Evolutionary conservation across 106 monocot genomes (phyloP).

Genomic region (Vanilla planifolia): DNA sequence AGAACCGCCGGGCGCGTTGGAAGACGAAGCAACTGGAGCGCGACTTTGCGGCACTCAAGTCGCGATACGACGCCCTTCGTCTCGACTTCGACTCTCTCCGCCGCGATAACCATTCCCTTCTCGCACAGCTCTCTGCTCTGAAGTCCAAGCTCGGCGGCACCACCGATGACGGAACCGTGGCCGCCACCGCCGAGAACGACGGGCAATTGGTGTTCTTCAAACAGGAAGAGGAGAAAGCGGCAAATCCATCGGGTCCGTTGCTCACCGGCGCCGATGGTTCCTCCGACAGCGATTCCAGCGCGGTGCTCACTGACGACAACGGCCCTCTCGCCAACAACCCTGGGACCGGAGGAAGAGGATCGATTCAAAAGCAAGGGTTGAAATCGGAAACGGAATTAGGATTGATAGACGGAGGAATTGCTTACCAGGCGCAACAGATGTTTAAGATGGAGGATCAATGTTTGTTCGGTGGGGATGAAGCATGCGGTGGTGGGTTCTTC

Average conservation of each 20-base stretch:
- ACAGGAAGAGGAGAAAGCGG: constrained; percentile 11
- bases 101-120: constrained; percentile 17
- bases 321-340: constrained; percentile 1
- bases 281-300: constrained; percentile 52
- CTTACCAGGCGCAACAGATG: constrained; percentile 15
- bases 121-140: constrained; percentile 27
- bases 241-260: background rate
- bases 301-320: constrained; percentile 26
- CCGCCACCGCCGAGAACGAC: constrained; percentile 8
- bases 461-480: constrained; percentile 28
- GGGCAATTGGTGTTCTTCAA: background rate
- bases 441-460: constrained; percentile 27
- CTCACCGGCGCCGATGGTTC: constrained; percentile 19
- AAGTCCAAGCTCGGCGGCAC: background rate
- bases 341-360: background rate
- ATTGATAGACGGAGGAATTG: background rate
- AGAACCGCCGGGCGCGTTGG: constrained; percentile 91
- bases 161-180: constrained; percentile 14
- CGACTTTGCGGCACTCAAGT: constrained; percentile 54
- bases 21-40: constrained; percentile 89
- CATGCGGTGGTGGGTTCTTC: constrained; percentile 36
- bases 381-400: background rate
- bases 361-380: background rate
- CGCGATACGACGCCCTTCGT: constrained; percentile 38
- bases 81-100: constrained; percentile 28